Conservation (phyloP, 805 yeast genomes). For the Ogataea zsoltii region DNA sequence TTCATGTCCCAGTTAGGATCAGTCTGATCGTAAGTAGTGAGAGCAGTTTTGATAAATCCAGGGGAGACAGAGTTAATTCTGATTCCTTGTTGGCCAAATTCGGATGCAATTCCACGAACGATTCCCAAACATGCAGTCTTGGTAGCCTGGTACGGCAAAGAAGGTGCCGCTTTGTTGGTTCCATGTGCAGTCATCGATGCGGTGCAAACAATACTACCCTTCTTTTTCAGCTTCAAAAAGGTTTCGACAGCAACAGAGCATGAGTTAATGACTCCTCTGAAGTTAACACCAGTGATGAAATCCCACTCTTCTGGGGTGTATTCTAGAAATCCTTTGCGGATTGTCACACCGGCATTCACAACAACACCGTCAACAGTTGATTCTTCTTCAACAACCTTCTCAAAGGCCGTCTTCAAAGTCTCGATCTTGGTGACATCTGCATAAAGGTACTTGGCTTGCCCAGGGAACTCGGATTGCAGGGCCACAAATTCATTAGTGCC, state of each 20-base stretch:
- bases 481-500: conserved; percentile 12
- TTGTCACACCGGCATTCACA: conserved; percentile 17
- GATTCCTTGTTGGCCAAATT: conserved; percentile 52
- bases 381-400: conserved; percentile 4
- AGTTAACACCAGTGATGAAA: conserved; percentile 11
- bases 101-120: conserved; percentile 45
- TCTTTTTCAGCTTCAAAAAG: conserved; percentile 9
- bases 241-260: conserved; percentile 13
- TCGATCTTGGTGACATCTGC: conserved; percentile 17
- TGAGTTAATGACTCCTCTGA: conserved; percentile 14
- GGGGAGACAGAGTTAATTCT: conserved; percentile 51
- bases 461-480: conserved; percentile 13
- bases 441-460: conserved; percentile 8
- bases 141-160: conserved; percentile 47
- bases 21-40: conserved; percentile 29
- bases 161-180: conserved; percentile 50
- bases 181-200: conserved; percentile 55
- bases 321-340: conserved; percentile 15
- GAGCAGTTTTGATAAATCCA: conserved; percentile 50
- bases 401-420: conserved; percentile 11
- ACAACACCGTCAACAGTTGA: conserved; percentile 13
- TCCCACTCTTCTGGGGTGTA: conserved; percentile 19
- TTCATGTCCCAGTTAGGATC: conserved; percentile 43
- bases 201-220: conserved; percentile 51
- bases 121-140: conserved; percentile 48